These are phyloP conservation scores for Skeletonema potamos DNA, from an alignment of 108 stramenopile genomes.

Conservation along the genomic window DNA sequence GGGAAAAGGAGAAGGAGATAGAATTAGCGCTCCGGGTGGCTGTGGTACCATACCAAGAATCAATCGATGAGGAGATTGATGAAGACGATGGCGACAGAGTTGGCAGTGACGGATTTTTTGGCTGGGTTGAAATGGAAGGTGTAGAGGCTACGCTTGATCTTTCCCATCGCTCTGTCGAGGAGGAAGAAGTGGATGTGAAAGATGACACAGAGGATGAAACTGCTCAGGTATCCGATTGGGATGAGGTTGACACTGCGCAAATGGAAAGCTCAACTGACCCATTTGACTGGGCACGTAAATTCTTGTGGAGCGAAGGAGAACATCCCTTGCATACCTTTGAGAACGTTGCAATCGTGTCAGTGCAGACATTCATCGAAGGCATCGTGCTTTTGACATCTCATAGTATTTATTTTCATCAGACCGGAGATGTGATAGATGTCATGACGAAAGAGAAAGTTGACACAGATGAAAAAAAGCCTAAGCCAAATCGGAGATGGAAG, in stretches of 20 bases:
- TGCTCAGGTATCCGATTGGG: constrained; percentile 1
- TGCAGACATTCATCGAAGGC: constrained; percentile 61
- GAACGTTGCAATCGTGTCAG: constrained; percentile 62
- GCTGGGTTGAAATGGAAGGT: constrained; percentile 24
- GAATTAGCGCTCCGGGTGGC: constrained; percentile 66
- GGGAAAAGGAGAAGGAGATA: constrained; percentile 54
- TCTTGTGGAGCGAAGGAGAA: constrained; percentile 77
- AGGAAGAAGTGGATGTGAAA: background rate
- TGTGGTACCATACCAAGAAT: constrained; percentile 47
- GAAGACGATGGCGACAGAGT: constrained; percentile 47
- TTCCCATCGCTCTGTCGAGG: background rate
- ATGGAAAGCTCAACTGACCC: constrained; percentile 54
- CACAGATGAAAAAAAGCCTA: constrained; percentile 16
- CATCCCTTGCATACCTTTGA: constrained; percentile 71
- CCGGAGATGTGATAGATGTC: constrained; percentile 58
- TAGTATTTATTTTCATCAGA: constrained; percentile 78
- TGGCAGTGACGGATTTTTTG: constrained; percentile 44
- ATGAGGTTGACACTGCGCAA: constrained; percentile 18
- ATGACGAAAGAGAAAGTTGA: constrained; percentile 64
- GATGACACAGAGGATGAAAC: constrained; percentile 27
- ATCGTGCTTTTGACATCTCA: constrained; percentile 76
- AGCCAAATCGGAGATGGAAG: constrained; percentile 64
- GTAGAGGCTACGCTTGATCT: background rate
- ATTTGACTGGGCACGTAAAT: constrained; percentile 77
- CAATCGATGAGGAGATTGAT: constrained; percentile 52